Evolutionary conservation across 2,329 filamentous ascomycete species (phyloP).

Genomic region (Dissoconium aciculare): DNA sequence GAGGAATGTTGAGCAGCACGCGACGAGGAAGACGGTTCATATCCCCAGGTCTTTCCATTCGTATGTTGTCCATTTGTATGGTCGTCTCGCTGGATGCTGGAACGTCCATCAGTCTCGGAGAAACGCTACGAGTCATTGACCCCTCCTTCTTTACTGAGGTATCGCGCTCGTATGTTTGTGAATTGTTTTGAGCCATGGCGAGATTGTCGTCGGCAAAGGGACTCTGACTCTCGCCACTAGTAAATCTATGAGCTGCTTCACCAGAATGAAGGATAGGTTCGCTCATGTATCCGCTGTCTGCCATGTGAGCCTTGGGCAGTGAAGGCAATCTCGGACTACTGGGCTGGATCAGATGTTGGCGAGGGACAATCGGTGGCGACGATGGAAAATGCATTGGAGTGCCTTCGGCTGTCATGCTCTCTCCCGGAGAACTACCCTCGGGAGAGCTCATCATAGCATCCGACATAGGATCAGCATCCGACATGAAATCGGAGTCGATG

Average conservation of each 20-base stretch:
- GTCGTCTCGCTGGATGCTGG: constrained; percentile 8
- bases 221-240: constrained; percentile 33
- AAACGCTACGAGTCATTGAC: not conserved
- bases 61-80: constrained; percentile 5
- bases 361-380: constrained; percentile 69
- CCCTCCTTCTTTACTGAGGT: not conserved
- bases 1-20: constrained; percentile 12
- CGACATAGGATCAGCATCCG: constrained; percentile 23
- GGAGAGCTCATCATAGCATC: constrained; percentile 31
- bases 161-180: too few species aligned
- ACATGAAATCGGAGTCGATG: constrained; percentile 19
- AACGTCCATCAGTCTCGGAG: not conserved
- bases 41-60: constrained; percentile 13
- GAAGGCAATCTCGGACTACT: constrained; percentile 62
- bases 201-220: constrained; percentile 24
- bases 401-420: constrained; percentile 32
- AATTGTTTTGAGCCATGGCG: constrained; percentile 5
- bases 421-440: constrained; percentile 36
- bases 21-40: constrained; percentile 15
- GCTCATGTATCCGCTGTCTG: constrained; percentile 69
- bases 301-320: constrained; percentile 24
- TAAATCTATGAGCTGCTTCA: constrained; percentile 53
- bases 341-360: constrained; percentile 29
- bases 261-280: constrained; percentile 33
- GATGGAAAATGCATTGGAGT: constrained; percentile 77